phyloP scores from a whole-genome alignment of 768 basidiomycete species.

The Psilocybe sp. region DNA sequence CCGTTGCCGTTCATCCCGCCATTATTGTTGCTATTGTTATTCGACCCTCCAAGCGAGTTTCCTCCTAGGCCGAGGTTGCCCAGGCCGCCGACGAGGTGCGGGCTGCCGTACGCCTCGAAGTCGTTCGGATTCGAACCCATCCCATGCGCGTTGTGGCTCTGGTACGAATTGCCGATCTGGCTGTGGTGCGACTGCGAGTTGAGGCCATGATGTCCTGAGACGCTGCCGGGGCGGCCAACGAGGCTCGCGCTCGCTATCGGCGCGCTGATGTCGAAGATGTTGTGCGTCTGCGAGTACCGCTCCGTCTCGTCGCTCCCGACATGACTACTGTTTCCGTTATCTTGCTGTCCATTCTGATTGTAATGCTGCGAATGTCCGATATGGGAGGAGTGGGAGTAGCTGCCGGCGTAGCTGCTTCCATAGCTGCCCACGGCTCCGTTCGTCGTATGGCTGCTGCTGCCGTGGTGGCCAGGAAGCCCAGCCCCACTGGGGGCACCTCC shows the following conservation, averaged over 20 bases:
- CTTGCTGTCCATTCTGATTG: conserved; percentile 11
- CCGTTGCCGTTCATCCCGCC: too few relatives aligned
- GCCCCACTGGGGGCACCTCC: neutral
- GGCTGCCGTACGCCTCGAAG: neutral
- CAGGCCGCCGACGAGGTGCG: conserved; percentile 19
- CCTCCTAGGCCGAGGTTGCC: conserved; percentile 21
- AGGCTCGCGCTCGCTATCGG: conserved; percentile 4
- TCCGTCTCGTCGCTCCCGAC: conserved; percentile 17
- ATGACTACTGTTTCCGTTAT: conserved; percentile 7
- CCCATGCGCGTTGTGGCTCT: neutral
- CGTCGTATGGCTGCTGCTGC: too few relatives aligned
- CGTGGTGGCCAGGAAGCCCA: too few relatives aligned
- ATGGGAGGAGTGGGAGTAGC: too few relatives aligned
- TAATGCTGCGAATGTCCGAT: too few relatives aligned
- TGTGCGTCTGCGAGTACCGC: conserved; percentile 26
- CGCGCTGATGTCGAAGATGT: conserved; percentile 35
- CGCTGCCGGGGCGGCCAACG: neutral
- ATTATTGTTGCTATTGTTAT: too few relatives aligned
- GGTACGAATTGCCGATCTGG: conserved; percentile 1
- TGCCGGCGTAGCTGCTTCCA: too few relatives aligned
- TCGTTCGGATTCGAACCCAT: neutral
- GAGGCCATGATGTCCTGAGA: neutral
- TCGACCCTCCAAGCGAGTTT: conserved; percentile 1
- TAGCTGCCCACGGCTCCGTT: too few relatives aligned
- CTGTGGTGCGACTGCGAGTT: neutral